Evolutionary conservation across 148 eudicot genomes (phyloP), one percentile per base, ranked within the genome.

Genomic region (Beta vulgaris): DNA sequence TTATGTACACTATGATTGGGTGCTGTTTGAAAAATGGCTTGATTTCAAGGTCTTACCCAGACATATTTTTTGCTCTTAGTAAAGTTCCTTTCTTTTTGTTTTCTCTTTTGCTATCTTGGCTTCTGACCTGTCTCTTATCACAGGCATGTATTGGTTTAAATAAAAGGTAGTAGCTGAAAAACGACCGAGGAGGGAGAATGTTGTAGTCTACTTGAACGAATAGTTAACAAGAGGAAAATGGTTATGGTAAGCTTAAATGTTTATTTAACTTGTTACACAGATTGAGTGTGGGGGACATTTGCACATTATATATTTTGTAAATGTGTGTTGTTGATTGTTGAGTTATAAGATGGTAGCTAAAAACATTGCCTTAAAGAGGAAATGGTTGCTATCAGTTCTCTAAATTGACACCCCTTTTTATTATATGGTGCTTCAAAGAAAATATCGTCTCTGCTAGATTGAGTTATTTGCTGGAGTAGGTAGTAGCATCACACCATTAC

Each of bases 151-250:
- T 79, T 67, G 72, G 75, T 74, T 65, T 74, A 66, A 58, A 80
- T 70, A 87, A 83, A 87, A 64, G 76, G 60, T 75, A n/a, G 67
- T 71, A 76, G 66, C 86, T 74, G 92, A 73, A 78, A 95, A 95
- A 79, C 78, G 96, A 88, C 86, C 85, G 29, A 90, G 87, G 81
- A 89, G 77, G 81, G 96, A 89, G 77, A 81, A 84, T 84, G 78
- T 83, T 73, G 88, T 80, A 72, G 84, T 82, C 71, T 80, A 81
- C 80, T 43, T 95, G 76, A 85, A 76, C 43, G 93, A 89, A 76
- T 80, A 92, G 74, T 84, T 95, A 37, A 73, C 62, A 40, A 84
- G 73, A 58, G 93, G 98, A 82, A 89, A 87, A 64, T 92, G 93
- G 93, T 31, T 85, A 71, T 95, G 98, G 98, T 94, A 84, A 71